Conservation (phyloP, 108 stramenopile genomes). For the Epithemia pelagica region DNA sequence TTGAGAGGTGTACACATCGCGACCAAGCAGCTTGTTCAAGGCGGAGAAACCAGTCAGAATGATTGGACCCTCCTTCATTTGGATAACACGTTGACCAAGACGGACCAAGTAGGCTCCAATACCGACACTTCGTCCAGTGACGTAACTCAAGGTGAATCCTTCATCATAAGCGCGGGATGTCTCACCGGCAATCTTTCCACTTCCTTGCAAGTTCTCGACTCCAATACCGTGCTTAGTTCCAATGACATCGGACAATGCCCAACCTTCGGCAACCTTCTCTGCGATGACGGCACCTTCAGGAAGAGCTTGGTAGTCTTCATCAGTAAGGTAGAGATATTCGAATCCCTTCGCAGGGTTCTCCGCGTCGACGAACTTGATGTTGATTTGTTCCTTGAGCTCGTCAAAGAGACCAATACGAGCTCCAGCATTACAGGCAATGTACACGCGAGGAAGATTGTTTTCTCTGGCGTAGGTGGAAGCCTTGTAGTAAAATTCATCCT, state of each 20-base stretch:
- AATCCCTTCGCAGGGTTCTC: constrained; percentile 89
- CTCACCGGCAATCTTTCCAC: constrained; percentile 98
- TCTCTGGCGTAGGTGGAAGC: constrained; percentile 89
- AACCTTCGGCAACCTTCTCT: constrained; percentile 75
- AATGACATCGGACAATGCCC: constrained; percentile 90
- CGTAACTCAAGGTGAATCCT: constrained; percentile 94
- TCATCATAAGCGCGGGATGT: constrained; percentile 95
- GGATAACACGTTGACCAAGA: constrained; percentile 90
- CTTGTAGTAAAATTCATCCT: constrained; percentile 92
- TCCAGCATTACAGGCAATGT: constrained; percentile 95
- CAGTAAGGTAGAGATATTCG: constrained; percentile 93
- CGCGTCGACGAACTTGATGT: constrained; percentile 88
- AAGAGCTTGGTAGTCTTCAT: constrained; percentile 86
- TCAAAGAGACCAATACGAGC: constrained; percentile 98
- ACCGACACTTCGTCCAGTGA: constrained; percentile 93
- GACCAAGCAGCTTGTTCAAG: constrained; percentile 96
- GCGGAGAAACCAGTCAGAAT: constrained; percentile 93
- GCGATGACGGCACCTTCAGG: constrained; percentile 87
- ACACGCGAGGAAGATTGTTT: constrained; percentile 87
- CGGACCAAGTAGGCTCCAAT: constrained; percentile 93
- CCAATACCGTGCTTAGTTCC: constrained; percentile 93
- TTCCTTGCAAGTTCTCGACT: constrained; percentile 96
- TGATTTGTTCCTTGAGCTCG: constrained; percentile 93
- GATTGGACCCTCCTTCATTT: constrained; percentile 90
- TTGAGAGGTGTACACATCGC: constrained; percentile 94